phyloP scores from a whole-genome alignment of 2,329 filamentous ascomycete genomes.

The Escovopsis sp. region DNA sequence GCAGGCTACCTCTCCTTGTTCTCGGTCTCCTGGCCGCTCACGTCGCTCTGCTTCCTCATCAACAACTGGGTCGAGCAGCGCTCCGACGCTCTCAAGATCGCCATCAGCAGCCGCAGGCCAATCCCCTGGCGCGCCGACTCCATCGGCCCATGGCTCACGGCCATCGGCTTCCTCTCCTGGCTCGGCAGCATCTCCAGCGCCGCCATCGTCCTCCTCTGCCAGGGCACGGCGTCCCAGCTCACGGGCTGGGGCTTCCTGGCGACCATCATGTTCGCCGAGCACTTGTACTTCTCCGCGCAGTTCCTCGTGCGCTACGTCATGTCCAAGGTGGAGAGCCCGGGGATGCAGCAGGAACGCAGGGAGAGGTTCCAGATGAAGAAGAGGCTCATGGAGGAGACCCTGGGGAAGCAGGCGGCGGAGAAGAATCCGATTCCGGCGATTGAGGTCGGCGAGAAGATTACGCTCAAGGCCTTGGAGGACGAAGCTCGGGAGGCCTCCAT shows the following conservation, averaged over 20 bases:
- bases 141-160: conserved; percentile 84
- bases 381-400: conserved; percentile 58
- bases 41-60: conserved; percentile 71
- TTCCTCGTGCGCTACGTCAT: conserved; percentile 59
- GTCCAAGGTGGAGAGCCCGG: conserved; percentile 69
- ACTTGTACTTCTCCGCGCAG: conserved; percentile 71
- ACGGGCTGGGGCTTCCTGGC: conserved; percentile 69
- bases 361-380: conserved; percentile 73
- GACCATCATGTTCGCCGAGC: conserved; percentile 73
- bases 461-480: conserved; percentile 48
- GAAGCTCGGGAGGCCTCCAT: conserved; percentile 39
- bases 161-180: conserved; percentile 84
- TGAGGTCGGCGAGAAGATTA: conserved; percentile 46
- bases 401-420: conserved; percentile 42
- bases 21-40: conserved; percentile 89
- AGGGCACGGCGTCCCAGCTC: conserved; percentile 53
- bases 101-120: conserved; percentile 73
- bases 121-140: conserved; percentile 83
- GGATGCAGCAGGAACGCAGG: conserved; percentile 68
- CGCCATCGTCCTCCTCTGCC: conserved; percentile 82
- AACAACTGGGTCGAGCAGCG: conserved; percentile 96
- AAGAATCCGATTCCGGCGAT: conserved; percentile 31
- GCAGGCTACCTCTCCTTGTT: conserved; percentile 79
- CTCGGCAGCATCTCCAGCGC: conserved; percentile 77
- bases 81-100: conserved; percentile 89